Percentiles rank a stretch among this genome's conserved stretches.
Evolutionary conservation across 2,329 filamentous ascomycete species (phyloP).

Genomic region (Aspergillus amoenus): DNA sequence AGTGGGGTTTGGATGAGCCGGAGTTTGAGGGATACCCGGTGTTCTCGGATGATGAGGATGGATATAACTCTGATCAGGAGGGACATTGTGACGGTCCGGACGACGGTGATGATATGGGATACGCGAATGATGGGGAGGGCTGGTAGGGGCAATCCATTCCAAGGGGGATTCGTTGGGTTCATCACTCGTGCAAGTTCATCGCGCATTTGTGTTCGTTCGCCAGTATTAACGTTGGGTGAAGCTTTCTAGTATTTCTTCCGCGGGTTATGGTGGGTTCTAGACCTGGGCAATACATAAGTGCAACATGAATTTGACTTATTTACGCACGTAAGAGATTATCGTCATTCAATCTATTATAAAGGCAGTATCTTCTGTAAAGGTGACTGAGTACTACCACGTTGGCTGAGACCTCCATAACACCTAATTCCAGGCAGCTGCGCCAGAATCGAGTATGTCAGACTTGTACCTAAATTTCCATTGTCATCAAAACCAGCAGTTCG

Average conservation of each 20-base stretch:
- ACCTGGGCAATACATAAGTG: no score
- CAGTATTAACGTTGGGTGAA: background rate
- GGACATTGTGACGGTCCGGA: background rate
- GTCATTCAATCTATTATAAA: no score
- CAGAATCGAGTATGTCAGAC: no score
- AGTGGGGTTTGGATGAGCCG: constrained; percentile 3
- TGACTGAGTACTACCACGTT: no score
- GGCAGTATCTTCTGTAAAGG: no score
- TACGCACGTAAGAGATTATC: no score
- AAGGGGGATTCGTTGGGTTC: background rate
- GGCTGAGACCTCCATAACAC: no score
- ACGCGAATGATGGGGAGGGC: background rate
- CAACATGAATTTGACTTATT: no score
- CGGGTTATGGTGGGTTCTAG: background rate
- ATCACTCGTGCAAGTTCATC: background rate
- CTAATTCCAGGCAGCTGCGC: no score
- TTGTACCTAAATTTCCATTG: no score
- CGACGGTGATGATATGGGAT: background rate
- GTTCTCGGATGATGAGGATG: background rate
- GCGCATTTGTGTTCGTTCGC: background rate
- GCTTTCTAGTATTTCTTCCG: background rate
- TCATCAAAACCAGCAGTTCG: no score
- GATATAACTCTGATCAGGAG: background rate
- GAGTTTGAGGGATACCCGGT: constrained; percentile 2
- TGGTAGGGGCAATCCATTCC: background rate